These are phyloP conservation scores for Tricladium varicosporioides DNA, from an alignment of 2,329 filamentous ascomycete species.

Conservation along the genomic window DNA sequence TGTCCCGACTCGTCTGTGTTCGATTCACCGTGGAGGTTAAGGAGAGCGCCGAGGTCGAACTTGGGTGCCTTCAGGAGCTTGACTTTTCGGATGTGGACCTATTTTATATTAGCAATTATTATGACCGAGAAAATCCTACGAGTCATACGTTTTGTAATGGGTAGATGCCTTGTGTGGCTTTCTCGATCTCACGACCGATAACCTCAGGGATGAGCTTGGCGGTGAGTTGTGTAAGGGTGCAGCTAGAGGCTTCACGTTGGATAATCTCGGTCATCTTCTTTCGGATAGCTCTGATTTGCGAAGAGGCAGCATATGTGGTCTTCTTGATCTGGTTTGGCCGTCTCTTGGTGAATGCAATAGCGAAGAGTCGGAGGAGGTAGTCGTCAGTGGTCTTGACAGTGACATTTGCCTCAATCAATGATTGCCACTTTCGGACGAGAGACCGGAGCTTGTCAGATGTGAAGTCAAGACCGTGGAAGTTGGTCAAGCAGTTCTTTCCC, in stretches of 20 bases:
- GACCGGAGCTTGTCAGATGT: constrained; percentile 99
- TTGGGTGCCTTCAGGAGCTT: constrained; percentile 99
- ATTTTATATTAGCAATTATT: constrained; percentile 37
- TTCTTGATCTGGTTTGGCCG: constrained; percentile 99
- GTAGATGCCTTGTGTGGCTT: constrained; percentile 99
- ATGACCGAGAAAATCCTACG: background rate
- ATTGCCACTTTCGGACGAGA: constrained; percentile 99
- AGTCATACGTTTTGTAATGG: constrained; percentile 91
- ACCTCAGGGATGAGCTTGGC: constrained; percentile 99
- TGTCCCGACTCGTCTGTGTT: constrained; percentile 93
- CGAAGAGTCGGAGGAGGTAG: constrained; percentile 98
- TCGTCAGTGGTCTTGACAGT: constrained; percentile 99
- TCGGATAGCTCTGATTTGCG: constrained; percentile 96
- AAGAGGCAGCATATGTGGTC: constrained; percentile 96
- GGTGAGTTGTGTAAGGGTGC: constrained; percentile 93
- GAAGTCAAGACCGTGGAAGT: constrained; percentile 99
- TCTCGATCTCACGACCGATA: constrained; percentile 99
- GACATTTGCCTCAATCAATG: constrained; percentile 98
- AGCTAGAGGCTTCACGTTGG: constrained; percentile 88
- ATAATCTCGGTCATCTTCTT: constrained; percentile 99
- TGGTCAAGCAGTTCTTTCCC: constrained; percentile 99
- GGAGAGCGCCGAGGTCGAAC: constrained; percentile 95
- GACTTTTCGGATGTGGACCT: constrained; percentile 99
- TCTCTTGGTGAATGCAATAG: constrained; percentile 99
- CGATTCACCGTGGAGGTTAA: constrained; percentile 97